These are phyloP conservation scores for Lecanoromycetidae sp. DNA, from an alignment of 2,329 filamentous ascomycete species.

Conservation along the genomic window DNA sequence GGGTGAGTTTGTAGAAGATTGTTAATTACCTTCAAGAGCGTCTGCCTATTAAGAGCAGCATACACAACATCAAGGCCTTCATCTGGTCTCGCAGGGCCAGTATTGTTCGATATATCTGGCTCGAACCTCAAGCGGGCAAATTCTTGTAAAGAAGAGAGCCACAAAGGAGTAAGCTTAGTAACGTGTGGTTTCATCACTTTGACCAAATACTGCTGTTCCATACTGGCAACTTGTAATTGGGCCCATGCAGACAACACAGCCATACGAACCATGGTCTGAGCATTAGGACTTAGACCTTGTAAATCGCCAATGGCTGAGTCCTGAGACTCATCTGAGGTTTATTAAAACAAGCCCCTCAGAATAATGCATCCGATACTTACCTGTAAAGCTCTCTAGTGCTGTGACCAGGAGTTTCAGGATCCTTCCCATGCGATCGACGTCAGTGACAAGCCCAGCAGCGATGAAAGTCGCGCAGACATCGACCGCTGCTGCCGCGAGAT, in stretches of 20 bases:
- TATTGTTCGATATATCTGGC: slow-evolving; percentile 86
- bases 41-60: slow-evolving; percentile 86
- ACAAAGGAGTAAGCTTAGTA: slow-evolving; percentile 76
- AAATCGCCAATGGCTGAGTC: slow-evolving; percentile 84
- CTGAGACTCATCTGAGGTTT: slow-evolving; percentile 49
- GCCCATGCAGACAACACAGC: slow-evolving; percentile 96
- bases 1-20: neutral
- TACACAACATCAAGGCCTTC: slow-evolving; percentile 89
- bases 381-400: slow-evolving; percentile 83
- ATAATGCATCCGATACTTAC: slow-evolving; percentile 26
- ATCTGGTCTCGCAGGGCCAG: slow-evolving; percentile 68
- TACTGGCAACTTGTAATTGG: slow-evolving; percentile 87
- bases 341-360: slow-evolving; percentile 11
- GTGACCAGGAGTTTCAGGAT: slow-evolving; percentile 88
- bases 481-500: slow-evolving; percentile 88
- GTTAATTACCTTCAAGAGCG: slow-evolving; percentile 56
- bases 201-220: slow-evolving; percentile 77
- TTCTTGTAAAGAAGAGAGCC: slow-evolving; percentile 84
- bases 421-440: slow-evolving; percentile 95
- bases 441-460: slow-evolving; percentile 90
- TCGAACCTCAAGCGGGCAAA: slow-evolving; percentile 90
- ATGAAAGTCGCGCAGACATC: slow-evolving; percentile 98
- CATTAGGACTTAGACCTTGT: slow-evolving; percentile 84
- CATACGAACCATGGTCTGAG: slow-evolving; percentile 97
- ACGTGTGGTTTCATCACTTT: slow-evolving; percentile 86